phyloP scores from a whole-genome alignment of 129 eudicot genomes.

The Saussurea involucrata region DNA sequence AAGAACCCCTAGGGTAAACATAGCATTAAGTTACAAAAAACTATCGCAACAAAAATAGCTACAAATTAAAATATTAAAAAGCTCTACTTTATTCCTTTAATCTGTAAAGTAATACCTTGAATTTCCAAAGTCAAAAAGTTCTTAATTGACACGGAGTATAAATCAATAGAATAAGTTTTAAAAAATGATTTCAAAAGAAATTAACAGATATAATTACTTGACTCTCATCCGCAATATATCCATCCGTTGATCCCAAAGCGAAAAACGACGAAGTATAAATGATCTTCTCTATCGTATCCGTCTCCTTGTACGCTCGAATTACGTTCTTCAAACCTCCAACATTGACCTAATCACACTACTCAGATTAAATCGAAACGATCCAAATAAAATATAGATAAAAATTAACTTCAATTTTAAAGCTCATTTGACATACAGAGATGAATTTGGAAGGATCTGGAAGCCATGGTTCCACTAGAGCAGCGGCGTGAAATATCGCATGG shows the following conservation, averaged over 20 bases:
- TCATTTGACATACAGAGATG: conserved; percentile 31
- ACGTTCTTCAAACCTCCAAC: conserved; percentile 87
- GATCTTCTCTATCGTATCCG: conserved; percentile 53
- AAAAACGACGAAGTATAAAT: conserved; percentile 81
- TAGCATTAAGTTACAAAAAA: neutral
- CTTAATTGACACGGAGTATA: neutral
- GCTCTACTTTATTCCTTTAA: neutral
- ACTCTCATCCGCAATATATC: conserved; percentile 67
- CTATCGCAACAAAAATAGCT: neutral
- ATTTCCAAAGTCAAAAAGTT: neutral
- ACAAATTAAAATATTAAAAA: neutral
- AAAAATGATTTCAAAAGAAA: neutral
- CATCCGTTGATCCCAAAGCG: conserved; percentile 80
- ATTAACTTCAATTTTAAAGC: neutral
- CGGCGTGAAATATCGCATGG: conserved; percentile 61
- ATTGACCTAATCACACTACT: conserved; percentile 47
- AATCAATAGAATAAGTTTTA: neutral
- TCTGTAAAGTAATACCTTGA: neutral
- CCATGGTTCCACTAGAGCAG: conserved; percentile 95
- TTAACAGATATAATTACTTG: conserved; percentile 42
- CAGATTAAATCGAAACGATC: neutral
- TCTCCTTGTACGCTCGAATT: conserved; percentile 62
- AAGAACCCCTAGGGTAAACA: neutral
- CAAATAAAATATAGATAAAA: neutral
- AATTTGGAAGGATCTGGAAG: conserved; percentile 73